These are phyloP conservation scores for Pugionium dolabratum DNA, from an alignment of 345 rosid genomes.

Conservation along the genomic window DNA sequence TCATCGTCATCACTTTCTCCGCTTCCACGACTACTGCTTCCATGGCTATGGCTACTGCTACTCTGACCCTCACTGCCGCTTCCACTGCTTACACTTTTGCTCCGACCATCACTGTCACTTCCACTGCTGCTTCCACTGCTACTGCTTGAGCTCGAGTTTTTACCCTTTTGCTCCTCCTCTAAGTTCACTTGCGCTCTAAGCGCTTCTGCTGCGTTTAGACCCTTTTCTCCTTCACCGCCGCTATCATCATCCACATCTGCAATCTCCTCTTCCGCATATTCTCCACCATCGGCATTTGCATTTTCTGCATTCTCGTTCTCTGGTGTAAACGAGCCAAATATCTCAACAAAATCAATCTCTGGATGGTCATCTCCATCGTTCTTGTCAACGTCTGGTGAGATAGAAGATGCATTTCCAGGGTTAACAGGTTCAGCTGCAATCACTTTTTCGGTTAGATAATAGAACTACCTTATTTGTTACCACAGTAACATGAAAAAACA, in stretches of 20 bases:
- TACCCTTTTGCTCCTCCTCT: constrained; percentile 41
- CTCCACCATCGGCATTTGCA: constrained; percentile 36
- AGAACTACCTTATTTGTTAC: constrained; percentile 33
- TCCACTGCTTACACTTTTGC: constrained; percentile 57
- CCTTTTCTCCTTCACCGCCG: constrained; percentile 52
- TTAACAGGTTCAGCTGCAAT: constrained; percentile 42
- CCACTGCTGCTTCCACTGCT: constrained; percentile 72
- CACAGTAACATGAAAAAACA: not conserved
- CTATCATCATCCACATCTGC: constrained; percentile 84
- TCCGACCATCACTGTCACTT: constrained; percentile 62
- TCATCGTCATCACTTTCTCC: constrained; percentile 58
- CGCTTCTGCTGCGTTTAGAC: constrained; percentile 91
- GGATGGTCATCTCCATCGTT: constrained; percentile 63
- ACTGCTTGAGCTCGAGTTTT: constrained; percentile 69
- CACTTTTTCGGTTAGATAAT: constrained; percentile 39
- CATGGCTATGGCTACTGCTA: constrained; percentile 49
- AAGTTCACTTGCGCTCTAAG: constrained; percentile 82
- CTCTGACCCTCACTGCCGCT: constrained; percentile 48
- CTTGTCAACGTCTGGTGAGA: constrained; percentile 46
- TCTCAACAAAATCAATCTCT: constrained; percentile 58
- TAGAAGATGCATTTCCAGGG: constrained; percentile 35
- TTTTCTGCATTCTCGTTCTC: constrained; percentile 40
- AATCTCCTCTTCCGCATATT: constrained; percentile 62
- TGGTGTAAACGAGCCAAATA: constrained; percentile 62
- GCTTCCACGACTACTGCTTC: constrained; percentile 35